Conservation (phyloP, 2,329 filamentous ascomycete species). For the Leptoxyphium fumago region DNA sequence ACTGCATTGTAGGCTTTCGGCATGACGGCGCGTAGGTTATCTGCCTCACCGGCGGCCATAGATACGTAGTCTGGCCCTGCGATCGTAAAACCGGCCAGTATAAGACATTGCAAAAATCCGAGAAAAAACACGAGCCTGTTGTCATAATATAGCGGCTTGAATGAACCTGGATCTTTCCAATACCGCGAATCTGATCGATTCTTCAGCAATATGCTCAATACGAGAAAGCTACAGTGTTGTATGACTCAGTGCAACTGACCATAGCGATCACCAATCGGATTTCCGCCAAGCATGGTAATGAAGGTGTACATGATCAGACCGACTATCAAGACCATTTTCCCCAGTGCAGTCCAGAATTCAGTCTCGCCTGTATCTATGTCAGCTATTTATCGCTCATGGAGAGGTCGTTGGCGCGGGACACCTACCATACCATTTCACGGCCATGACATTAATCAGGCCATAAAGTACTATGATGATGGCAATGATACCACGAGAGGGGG, state of each 20-base stretch:
- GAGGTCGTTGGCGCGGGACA: slow-evolving; percentile 44
- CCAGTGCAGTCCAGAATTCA: slow-evolving; percentile 33
- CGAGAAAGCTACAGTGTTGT: slow-evolving; percentile 23
- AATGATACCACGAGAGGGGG: slow-evolving; percentile 45
- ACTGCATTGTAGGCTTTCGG: slow-evolving; percentile 52
- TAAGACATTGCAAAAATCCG: slow-evolving; percentile 63
- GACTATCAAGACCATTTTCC: slow-evolving; percentile 51
- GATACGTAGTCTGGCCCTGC: slow-evolving; percentile 53
- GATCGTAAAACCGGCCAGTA: slow-evolving; percentile 54
- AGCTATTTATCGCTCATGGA: background rate
- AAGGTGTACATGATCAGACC: slow-evolving; percentile 65
- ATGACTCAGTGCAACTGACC: slow-evolving; percentile 23
- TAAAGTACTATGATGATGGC: slow-evolving; percentile 43
- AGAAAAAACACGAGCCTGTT: slow-evolving; percentile 57
- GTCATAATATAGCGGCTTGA: slow-evolving; percentile 35
- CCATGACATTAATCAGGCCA: slow-evolving; percentile 52
- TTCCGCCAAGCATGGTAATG: slow-evolving; percentile 53
- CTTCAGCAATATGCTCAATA: background rate
- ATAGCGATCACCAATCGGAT: slow-evolving; percentile 20
- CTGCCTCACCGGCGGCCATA: slow-evolving; percentile 52
- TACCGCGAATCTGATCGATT: slow-evolving; percentile 53
- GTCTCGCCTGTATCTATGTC: slow-evolving; percentile 29
- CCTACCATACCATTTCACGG: slow-evolving; percentile 62
- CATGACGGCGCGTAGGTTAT: slow-evolving; percentile 54
- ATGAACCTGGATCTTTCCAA: slow-evolving; percentile 47